Evolutionary conservation across 2,329 filamentous ascomycete species (phyloP).

Genomic region (Colletotrichum chrysophilum): DNA sequence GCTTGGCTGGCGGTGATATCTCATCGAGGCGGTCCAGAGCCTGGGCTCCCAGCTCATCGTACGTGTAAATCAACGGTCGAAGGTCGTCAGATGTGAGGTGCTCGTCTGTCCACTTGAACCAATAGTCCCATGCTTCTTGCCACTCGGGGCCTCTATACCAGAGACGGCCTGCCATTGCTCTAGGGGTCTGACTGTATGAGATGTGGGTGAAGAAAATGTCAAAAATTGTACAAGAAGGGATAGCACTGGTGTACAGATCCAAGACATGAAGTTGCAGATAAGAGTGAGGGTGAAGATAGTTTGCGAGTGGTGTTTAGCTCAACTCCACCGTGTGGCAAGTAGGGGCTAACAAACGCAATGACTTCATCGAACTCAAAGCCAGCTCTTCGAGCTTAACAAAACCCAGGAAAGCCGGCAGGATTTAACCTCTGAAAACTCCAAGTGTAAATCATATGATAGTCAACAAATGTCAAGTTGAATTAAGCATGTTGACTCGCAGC

Average conservation of each 20-base stretch:
- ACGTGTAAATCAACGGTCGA: conserved; percentile 65
- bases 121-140: conserved; percentile 62
- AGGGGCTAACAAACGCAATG: not conserved
- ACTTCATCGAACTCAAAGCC: conserved; percentile 11
- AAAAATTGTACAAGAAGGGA: not conserved
- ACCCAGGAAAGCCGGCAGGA: not conserved
- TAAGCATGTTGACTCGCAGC: not conserved
- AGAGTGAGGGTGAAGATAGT: not conserved
- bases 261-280: not conserved
- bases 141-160: conserved; percentile 21
- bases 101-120: conserved; percentile 70
- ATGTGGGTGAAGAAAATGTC: not conserved
- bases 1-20: conserved; percentile 53
- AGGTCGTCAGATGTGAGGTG: conserved; percentile 68
- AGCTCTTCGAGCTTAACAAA: not conserved
- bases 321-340: not conserved
- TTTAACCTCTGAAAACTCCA: not conserved
- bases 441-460: not conserved
- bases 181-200: not conserved
- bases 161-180: conserved; percentile 15
- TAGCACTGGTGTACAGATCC: not conserved
- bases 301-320: not conserved
- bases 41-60: conserved; percentile 72
- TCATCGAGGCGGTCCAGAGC: conserved; percentile 68
- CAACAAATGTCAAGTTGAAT: not conserved